phyloP scores from a whole-genome alignment of 768 basidiomycete genomes.

The Cyclocybe aegerita region DNA sequence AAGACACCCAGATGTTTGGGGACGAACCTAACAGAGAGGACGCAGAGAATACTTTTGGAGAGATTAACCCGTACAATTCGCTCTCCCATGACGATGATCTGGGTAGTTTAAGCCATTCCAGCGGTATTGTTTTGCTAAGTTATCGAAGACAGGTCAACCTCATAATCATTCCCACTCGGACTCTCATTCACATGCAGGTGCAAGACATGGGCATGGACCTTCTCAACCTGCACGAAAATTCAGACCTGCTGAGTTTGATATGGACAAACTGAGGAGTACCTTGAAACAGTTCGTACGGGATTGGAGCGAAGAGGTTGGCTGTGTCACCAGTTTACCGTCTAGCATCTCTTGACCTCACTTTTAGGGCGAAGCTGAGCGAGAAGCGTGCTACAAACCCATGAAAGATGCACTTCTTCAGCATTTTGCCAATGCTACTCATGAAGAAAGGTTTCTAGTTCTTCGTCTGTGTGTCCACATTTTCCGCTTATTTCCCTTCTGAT shows the following conservation, averaged over 20 bases:
- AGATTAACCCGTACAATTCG: neutral
- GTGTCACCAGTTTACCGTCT: neutral
- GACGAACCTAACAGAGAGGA: conserved; percentile 39
- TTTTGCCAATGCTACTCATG: conserved; percentile 54
- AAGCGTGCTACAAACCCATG: conserved; percentile 79
- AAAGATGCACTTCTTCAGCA: conserved; percentile 67
- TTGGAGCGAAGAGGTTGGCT: conserved; percentile 79
- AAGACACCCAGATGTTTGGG: conserved; percentile 80
- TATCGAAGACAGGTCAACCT: neutral
- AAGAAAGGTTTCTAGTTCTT: conserved; percentile 47
- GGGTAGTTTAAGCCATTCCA: neutral
- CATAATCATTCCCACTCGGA: conserved; percentile 19
- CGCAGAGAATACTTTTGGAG: conserved; percentile 10
- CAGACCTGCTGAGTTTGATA: conserved; percentile 68
- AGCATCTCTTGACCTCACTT: neutral
- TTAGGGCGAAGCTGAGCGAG: conserved; percentile 76
- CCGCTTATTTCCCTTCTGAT: conserved; percentile 17
- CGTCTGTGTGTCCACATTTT: neutral
- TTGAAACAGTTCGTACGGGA: conserved; percentile 92
- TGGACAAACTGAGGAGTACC: conserved; percentile 91
- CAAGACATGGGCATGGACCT: conserved; percentile 18
- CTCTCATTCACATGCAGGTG: neutral
- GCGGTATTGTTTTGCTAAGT: conserved; percentile 1
- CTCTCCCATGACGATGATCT: conserved; percentile 9
- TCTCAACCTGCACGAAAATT: conserved; percentile 29